Base-by-base conservation (phyloP, 768 basidiomycete species). In the Cystofilobasidium capitatum region DNA sequence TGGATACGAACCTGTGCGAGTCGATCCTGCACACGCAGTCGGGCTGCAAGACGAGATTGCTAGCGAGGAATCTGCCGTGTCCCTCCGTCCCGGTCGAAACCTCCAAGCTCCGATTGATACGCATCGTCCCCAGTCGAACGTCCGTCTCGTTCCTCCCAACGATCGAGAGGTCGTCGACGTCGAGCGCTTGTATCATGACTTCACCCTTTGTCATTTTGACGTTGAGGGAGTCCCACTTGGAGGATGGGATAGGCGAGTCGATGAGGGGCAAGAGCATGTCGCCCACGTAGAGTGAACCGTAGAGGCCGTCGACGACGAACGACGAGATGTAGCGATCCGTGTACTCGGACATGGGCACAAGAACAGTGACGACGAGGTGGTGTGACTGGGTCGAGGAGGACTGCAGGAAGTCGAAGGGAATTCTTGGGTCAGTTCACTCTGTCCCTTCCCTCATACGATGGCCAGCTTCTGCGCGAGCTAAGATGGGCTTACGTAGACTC, bases 1-100 rank as follows among this genome's bases (percentile, higher is more conserved):
- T n/a, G n/a, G n/a, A n/a, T n/a, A 33, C 51, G 16, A 7, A 55
- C 51, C 51, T 14, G 1, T 55, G 51, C 51, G 51, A 55, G 26
- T 55, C 51, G 31, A 55, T 55, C 29, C 7, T 29, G 51, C 51
- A 55, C 17, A 55, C 51, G 51, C 51, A 55, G 51, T 55, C 51
- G 10, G 51, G 51, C 51, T 55, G 29, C 29, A 55, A 16, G 14
- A 55, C 13, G 17, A 55, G 12, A 9, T 29, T 31, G 29, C 51
- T 31, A 10, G n/a, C 6, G 31, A 55, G 29, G 51, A 55, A 29
- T 2, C 51, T 26, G 10, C 51, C 51, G 51, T 33, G 5, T 5
- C 51, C 29, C 2, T 7, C 51, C 4, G 29, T 2, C 12, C 51
- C 51, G 31, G 51, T 55, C 51, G 51, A 55, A 9, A 55, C 51